These are phyloP conservation scores for Ustilago cynodontis DNA, from an alignment of 1,284 basidiomycete species.

Conservation along the genomic window DNA sequence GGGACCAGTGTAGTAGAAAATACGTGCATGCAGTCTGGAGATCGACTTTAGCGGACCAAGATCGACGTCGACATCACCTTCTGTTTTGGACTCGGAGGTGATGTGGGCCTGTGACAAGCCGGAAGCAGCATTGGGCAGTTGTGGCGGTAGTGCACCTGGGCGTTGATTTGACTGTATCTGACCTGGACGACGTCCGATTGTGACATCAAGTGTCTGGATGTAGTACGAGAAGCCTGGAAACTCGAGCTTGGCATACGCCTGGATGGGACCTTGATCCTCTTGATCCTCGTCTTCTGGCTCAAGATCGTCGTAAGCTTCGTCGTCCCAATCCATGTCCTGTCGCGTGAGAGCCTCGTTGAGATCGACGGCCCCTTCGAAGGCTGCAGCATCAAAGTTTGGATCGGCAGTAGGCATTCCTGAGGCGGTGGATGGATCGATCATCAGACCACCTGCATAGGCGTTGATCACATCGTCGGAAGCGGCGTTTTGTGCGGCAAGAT, in stretches of 20 bases:
- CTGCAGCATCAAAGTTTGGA: conserved; percentile 18
- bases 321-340: conserved; percentile 48
- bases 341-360: conserved; percentile 49
- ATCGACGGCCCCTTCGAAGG: conserved; percentile 44
- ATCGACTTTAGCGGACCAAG: conserved; percentile 96
- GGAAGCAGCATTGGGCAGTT: conserved; percentile 48
- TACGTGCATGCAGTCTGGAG: conserved; percentile 92
- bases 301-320: conserved; percentile 40
- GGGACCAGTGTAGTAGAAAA: conserved; percentile 74
- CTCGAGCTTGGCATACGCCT: conserved; percentile 91
- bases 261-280: conserved; percentile 73
- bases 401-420: not conserved
- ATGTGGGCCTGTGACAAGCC: conserved; percentile 53
- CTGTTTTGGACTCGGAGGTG: conserved; percentile 49
- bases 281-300: conserved; percentile 47
- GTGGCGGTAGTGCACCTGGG: conserved; percentile 31
- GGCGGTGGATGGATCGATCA: conserved; percentile 26
- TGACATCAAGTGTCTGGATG: conserved; percentile 81
- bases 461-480: conserved; percentile 30
- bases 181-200: conserved; percentile 76
- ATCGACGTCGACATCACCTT: conserved; percentile 81
- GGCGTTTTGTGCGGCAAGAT: conserved; percentile 31
- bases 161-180: conserved; percentile 45
- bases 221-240: conserved; percentile 91
- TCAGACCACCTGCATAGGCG: conserved; percentile 20